Evolutionary conservation across 495 filamentous ascomycete species (phyloP).

Genomic region (Aspergillus heteromorphus): DNA sequence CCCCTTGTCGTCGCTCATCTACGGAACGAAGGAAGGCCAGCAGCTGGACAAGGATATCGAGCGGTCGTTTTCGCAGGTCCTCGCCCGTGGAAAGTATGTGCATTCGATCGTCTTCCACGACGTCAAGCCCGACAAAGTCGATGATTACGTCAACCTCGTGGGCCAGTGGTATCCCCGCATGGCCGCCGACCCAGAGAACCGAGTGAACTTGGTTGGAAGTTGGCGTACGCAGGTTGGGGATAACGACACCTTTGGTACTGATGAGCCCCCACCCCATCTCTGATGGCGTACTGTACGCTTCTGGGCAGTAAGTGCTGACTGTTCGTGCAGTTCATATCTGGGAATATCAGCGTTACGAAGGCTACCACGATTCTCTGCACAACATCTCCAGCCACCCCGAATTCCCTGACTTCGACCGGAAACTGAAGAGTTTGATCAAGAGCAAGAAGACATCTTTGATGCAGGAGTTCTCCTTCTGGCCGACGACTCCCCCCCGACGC

Average conservation of each 20-base stretch:
- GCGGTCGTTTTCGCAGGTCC: constrained; percentile 85
- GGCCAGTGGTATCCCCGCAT: constrained; percentile 87
- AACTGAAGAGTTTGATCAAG: constrained; percentile 74
- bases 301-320: constrained; percentile 3
- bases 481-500: constrained; percentile 81
- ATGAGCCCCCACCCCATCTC: not conserved
- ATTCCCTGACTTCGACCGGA: constrained; percentile 72
- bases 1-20: constrained; percentile 67
- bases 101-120: constrained; percentile 97
- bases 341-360: constrained; percentile 97
- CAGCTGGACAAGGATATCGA: constrained; percentile 93
- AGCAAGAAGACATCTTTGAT: constrained; percentile 86
- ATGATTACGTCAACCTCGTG: constrained; percentile 90
- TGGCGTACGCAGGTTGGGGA: constrained; percentile 99
- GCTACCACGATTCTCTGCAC: constrained; percentile 89
- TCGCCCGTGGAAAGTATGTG: constrained; percentile 96
- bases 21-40: constrained; percentile 90
- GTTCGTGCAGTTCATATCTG: constrained; percentile 76
- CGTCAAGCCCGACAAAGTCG: constrained; percentile 90
- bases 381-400: constrained; percentile 73
- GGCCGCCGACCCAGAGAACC: constrained; percentile 74
- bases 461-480: constrained; percentile 99
- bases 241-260: constrained; percentile 90
- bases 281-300: not conserved
- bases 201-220: constrained; percentile 93